A percentile compares a stretch with the other conserved stretches of the same genome.
Conservation (phyloP, 192 early-diverging fungal species). For the Coemansia sp. region DNA sequence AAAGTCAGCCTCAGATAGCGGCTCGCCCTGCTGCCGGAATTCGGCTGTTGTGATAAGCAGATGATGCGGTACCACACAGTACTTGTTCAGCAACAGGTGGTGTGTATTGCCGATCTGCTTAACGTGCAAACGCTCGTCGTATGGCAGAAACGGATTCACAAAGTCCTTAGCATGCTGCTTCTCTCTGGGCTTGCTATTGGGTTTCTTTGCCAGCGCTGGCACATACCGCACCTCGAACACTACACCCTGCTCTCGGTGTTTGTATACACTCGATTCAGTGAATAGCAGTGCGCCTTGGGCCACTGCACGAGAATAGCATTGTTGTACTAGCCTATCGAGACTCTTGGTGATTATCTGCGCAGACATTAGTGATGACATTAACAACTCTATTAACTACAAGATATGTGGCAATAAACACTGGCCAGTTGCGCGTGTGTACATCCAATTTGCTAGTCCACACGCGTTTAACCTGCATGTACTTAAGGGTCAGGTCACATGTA, state of each 20-base stretch:
- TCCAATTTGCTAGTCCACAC: neutral
- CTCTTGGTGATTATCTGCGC: neutral
- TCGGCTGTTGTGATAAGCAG: conserved; percentile 57
- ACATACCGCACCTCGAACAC: conserved; percentile 46
- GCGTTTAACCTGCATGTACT: neutral
- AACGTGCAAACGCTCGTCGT: conserved; percentile 40
- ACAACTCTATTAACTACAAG: neutral
- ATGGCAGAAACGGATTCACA: conserved; percentile 51
- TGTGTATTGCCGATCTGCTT: conserved; percentile 39
- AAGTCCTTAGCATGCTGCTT: conserved; percentile 23
- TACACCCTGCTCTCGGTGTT: conserved; percentile 29
- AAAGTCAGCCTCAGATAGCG: conserved; percentile 37
- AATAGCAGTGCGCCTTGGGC: conserved; percentile 46
- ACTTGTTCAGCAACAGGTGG: conserved; percentile 65
- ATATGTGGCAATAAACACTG: neutral
- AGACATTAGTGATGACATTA: neutral
- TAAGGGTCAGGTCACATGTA: neutral
- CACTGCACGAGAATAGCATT: conserved; percentile 14
- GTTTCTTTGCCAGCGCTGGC: conserved; percentile 48
- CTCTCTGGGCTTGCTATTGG: conserved; percentile 41
- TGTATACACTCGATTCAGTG: conserved; percentile 33
- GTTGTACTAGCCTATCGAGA: neutral
- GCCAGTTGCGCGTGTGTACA: neutral
- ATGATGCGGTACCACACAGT: conserved; percentile 61
- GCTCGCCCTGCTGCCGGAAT: conserved; percentile 56